phyloP scores from a whole-genome alignment of 179 eudicot genomes.

The Patellifolia procumbens region DNA sequence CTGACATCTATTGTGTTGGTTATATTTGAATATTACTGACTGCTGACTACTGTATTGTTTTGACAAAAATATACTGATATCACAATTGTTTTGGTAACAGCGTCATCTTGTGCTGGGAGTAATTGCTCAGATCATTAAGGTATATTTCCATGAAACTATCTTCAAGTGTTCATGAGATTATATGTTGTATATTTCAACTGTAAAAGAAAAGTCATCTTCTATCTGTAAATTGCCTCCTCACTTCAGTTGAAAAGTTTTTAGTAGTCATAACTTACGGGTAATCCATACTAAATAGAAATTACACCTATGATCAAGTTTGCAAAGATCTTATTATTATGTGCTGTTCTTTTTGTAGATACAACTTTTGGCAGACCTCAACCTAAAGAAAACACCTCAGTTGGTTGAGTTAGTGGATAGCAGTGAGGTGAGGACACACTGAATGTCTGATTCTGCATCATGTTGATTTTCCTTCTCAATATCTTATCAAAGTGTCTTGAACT shows the following conservation, averaged over 20 bases:
- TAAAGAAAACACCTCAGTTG: constrained; percentile 93
- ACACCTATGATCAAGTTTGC: neutral
- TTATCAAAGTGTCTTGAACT: constrained; percentile 12
- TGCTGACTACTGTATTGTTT: neutral
- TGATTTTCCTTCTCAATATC: constrained; percentile 9
- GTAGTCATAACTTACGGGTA: neutral
- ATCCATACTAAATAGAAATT: constrained; percentile 11
- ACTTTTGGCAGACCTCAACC: constrained; percentile 94
- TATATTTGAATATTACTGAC: neutral
- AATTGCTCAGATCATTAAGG: constrained; percentile 98
- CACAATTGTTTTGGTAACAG: constrained; percentile 46
- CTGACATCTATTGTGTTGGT: neutral
- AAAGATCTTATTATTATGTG: constrained; percentile 19
- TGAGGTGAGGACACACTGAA: constrained; percentile 50
- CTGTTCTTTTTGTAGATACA: constrained; percentile 61
- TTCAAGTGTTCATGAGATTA: constrained; percentile 7
- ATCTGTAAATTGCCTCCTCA: neutral
- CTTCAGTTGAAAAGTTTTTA: constrained; percentile 15
- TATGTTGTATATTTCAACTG: neutral
- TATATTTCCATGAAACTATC: constrained; percentile 26
- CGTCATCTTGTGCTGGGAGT: constrained; percentile 95
- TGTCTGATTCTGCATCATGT: neutral
- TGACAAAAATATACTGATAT: constrained; percentile 24
- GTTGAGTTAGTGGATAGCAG: constrained; percentile 88
- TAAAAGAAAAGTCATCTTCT: neutral